Evolutionary conservation across 106 monocot species (phyloP).

Genomic region (Platanthera zijinensis): DNA sequence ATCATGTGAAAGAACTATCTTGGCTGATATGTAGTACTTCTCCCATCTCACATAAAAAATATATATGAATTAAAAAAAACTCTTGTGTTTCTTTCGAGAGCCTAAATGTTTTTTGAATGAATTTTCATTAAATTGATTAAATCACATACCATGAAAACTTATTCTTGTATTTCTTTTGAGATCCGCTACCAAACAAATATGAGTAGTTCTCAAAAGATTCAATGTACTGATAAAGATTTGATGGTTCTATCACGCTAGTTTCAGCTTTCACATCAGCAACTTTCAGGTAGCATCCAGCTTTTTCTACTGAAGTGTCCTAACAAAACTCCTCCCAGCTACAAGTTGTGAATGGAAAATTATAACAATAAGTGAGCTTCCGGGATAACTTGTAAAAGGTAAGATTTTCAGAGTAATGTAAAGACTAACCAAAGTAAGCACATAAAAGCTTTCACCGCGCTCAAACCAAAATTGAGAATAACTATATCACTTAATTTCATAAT

Average conservation of each 20-base stretch:
- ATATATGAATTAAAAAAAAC: too few species aligned
- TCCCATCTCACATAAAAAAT: too few species aligned
- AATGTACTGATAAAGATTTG: slow-evolving; percentile 12
- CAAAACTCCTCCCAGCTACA: slow-evolving; percentile 83
- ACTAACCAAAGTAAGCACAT: slow-evolving; percentile 61
- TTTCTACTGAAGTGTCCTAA: slow-evolving; percentile 73
- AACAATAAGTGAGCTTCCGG: not conserved
- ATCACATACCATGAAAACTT: slow-evolving; percentile 22
- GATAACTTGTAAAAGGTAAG: not conserved
- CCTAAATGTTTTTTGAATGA: not conserved
- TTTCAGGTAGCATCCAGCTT: slow-evolving; percentile 62
- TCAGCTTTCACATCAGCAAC: slow-evolving; percentile 19
- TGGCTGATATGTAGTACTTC: too few species aligned
- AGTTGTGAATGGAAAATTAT: not conserved
- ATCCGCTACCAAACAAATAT: slow-evolving; percentile 9
- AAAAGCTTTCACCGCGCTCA: slow-evolving; percentile 42
- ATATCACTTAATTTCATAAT: slow-evolving; percentile 58
- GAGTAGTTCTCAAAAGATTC: slow-evolving; percentile 24
- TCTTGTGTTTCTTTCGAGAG: too few species aligned
- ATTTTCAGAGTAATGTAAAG: not conserved
- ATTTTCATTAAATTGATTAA: slow-evolving; percentile 6
- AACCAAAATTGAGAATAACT: slow-evolving; percentile 24
- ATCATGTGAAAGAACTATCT: too few species aligned
- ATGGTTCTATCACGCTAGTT: slow-evolving; percentile 13
- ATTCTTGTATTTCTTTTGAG: slow-evolving; percentile 10